Evolutionary conservation across 2,329 filamentous ascomycete species (phyloP), one percentile per base, ranked within the genome.

Genomic region (Plenodomus lindquistii): DNA sequence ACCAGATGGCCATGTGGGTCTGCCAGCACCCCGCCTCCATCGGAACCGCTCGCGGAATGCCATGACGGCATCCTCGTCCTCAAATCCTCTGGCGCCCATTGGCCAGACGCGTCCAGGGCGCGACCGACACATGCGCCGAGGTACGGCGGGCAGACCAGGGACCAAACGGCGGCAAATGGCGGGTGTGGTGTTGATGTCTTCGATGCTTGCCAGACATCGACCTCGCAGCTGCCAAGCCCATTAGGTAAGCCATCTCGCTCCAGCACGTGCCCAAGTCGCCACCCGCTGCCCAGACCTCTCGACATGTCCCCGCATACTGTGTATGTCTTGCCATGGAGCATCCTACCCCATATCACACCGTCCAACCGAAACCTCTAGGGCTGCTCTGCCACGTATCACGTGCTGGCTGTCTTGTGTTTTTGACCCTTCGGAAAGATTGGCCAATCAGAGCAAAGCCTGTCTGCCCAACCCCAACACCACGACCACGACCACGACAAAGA

Each of bases 331-430:
- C 27, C 27, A 31, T n/a, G 9, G n/a, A 9, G 27, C 27, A n/a
- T 31, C 27, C n/a, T 9, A 31, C n/a, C 27, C 27, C n/a, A 3
- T 18, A 24, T 11, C 22, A n/a, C 46, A 59, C 27, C 36, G 68
- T 66, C n/a, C n/a, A n/a, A n/a, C n/a, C n/a, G n/a, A n/a, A n/a
- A n/a, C n/a, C n/a, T n/a, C n/a, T n/a, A n/a, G n/a, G n/a, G n/a
- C n/a, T n/a, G n/a, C n/a, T n/a, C n/a, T n/a, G n/a, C n/a, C n/a
- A n/a, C n/a, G n/a, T n/a, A n/a, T n/a, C n/a, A n/a, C n/a, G n/a
- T n/a, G n/a, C n/a, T n/a, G n/a, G n/a, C n/a, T n/a, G n/a, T n/a
- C n/a, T n/a, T n/a, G n/a, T n/a, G n/a, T n/a, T n/a, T n/a, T n/a
- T n/a, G n/a, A n/a, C n/a, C n/a, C n/a, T n/a, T n/a, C n/a, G n/a